Evolutionary conservation across 345 rosid species (phyloP), one percentile per base, ranked within the genome.

Genomic region (Nephelium lappaceum): DNA sequence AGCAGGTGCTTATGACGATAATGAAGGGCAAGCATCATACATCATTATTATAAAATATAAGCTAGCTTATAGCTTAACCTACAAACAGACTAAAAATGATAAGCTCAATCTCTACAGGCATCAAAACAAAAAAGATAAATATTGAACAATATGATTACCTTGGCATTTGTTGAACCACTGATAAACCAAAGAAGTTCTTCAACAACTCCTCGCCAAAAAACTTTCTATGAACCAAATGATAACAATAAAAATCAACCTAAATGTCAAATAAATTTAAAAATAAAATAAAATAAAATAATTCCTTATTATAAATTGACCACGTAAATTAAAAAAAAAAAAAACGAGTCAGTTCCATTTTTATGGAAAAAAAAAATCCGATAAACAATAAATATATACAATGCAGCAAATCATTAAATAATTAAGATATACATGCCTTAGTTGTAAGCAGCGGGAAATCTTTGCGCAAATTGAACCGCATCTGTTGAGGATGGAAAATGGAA

Each of bases 151-250:
- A 58, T 42, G 42, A 72, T 82, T 80, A 97, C 99, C 96, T 91
- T 94, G 78, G 98, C 96, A 85, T 78, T 91, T 75, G 98, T 93
- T 77, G 99, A 97, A 72, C 99, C 99, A 76, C 98, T 97, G 67
- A 94, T 90, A 87, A 93, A 94, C 99, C 99, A 97, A 15, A 97
- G 84, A 82, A 97, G 96, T 83, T 97, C 99, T 82, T 94, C 99
- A 82, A 94, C 93, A 85, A 94, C 98, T 69, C 97, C 99, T 66
- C 97, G 89, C 99, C 99, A 97, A 79, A 94, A 97, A 51, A 97
- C 97, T 90, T 86, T 97, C 98, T 97, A 72, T 72, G 80, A 77
- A 87, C 75, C 76, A 83, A 80, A 81, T 45, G 57, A 67, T 16
- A 78, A 67, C 27, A 81, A 53, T 78, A 43, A 67, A 8, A 58